Evolutionary conservation across 345 rosid species (phyloP).

Genomic region (Citrus unshiu): DNA sequence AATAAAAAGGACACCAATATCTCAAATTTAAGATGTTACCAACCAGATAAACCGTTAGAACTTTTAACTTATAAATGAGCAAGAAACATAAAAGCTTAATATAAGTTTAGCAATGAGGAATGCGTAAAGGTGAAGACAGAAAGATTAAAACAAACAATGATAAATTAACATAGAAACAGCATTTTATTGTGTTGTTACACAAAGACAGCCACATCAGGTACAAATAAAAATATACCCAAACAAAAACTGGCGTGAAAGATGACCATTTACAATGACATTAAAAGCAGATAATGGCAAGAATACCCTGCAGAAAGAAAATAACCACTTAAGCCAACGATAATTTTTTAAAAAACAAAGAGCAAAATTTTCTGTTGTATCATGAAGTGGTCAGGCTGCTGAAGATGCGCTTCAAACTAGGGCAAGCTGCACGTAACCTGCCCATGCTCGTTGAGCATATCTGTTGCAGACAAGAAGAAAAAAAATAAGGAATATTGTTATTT

Average conservation of each 20-base stretch:
- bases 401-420: constrained; percentile 85
- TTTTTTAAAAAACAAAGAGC: neutral
- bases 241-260: neutral
- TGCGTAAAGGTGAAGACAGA: neutral
- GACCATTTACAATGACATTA: constrained; percentile 13
- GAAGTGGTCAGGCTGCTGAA: constrained; percentile 47
- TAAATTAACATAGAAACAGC: constrained; percentile 3
- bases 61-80: too few relatives aligned
- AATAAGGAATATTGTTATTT: neutral
- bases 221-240: neutral
- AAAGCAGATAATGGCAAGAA: neutral
- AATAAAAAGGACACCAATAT: too few relatives aligned
- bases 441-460: constrained; percentile 73
- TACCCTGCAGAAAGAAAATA: neutral
- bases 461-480: neutral
- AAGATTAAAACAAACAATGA: neutral
- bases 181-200: constrained; percentile 6
- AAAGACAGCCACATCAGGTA: neutral
- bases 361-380: constrained; percentile 6
- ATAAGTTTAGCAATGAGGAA: neutral
- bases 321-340: too few relatives aligned
- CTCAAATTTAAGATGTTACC: neutral
- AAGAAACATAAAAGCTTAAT: neutral
- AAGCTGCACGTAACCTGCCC: constrained; percentile 56
- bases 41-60: neutral